Conservation (phyloP, 208 protist genomes). For the Leishmania aethiopica region DNA sequence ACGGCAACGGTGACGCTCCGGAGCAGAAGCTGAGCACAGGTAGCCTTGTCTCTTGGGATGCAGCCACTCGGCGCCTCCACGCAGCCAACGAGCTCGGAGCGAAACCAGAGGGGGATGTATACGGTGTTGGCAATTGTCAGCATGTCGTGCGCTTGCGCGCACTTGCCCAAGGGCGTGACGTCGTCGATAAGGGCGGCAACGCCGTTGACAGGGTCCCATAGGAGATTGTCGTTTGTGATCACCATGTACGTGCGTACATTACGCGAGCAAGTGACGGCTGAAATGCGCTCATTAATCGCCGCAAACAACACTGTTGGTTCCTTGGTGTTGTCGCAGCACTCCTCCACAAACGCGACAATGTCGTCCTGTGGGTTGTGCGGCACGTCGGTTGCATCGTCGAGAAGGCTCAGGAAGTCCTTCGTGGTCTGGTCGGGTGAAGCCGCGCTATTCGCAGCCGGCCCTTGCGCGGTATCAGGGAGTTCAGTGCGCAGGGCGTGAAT, state of each 20-base stretch:
- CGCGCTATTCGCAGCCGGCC: neutral
- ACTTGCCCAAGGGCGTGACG: slow-evolving; percentile 58
- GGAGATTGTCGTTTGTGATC: slow-evolving; percentile 45
- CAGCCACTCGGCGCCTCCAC: slow-evolving; percentile 48
- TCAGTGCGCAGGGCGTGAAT: slow-evolving; percentile 23
- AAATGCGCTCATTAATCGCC: slow-evolving; percentile 52
- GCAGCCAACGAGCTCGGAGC: slow-evolving; percentile 55
- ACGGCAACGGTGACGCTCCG: slow-evolving; percentile 27
- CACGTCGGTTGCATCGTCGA: neutral
- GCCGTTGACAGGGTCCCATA: slow-evolving; percentile 68
- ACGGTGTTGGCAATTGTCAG: slow-evolving; percentile 48
- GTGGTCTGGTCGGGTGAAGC: neutral
- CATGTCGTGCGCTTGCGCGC: slow-evolving; percentile 24
- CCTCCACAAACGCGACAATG: slow-evolving; percentile 38
- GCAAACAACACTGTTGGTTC: slow-evolving; percentile 34
- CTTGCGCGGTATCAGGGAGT: neutral
- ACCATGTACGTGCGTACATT: slow-evolving; percentile 47
- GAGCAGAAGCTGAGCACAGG: slow-evolving; percentile 27
- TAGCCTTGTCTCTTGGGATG: slow-evolving; percentile 2
- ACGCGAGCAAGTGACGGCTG: slow-evolving; percentile 15
- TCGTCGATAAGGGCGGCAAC: slow-evolving; percentile 50
- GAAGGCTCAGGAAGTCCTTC: slow-evolving; percentile 9
- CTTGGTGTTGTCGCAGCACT: slow-evolving; percentile 36
- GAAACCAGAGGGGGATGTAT: slow-evolving; percentile 64
- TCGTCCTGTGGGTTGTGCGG: slow-evolving; percentile 3